Evolutionary conservation across 441 rosid species (phyloP).

Genomic region (Erysimum cheiri): DNA sequence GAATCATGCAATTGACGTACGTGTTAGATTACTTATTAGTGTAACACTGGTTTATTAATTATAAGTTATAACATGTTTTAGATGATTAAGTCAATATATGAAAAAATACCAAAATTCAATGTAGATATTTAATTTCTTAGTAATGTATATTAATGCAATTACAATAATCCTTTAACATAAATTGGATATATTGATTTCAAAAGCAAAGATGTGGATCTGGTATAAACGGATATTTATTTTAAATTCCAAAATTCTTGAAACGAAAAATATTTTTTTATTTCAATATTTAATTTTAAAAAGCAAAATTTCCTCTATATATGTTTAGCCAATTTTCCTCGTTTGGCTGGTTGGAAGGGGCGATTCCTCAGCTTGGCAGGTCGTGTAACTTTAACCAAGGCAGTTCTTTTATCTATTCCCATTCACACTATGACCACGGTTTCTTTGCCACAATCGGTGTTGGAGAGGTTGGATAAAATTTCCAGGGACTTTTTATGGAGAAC

Average conservation of each 20-base stretch:
- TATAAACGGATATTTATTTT: background rate
- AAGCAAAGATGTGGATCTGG: constrained; percentile 1
- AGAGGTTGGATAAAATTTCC: too few species aligned
- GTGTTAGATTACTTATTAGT: constrained; percentile 4
- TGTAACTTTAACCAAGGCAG: too few species aligned
- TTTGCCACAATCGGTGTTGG: too few species aligned
- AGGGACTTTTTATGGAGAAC: too few species aligned
- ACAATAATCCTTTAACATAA: background rate
- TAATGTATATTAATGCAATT: background rate
- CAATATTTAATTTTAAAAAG: background rate
- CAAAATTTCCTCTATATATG: constrained; percentile 10
- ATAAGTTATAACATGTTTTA: too few species aligned
- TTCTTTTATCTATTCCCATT: too few species aligned
- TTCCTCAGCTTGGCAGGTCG: too few species aligned
- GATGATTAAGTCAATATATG: background rate
- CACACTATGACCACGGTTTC: too few species aligned
- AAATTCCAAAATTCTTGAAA: background rate
- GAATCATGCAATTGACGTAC: constrained; percentile 2
- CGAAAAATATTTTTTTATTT: background rate
- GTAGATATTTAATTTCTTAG: background rate
- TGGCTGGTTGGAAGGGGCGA: too few species aligned
- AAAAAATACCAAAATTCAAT: background rate
- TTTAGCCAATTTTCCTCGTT: too few species aligned
- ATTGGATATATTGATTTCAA: background rate
- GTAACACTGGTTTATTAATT: too few species aligned